Base-by-base conservation (phyloP, 108 stramenopile species). In the Cyclostephanos tholiformis region DNA sequence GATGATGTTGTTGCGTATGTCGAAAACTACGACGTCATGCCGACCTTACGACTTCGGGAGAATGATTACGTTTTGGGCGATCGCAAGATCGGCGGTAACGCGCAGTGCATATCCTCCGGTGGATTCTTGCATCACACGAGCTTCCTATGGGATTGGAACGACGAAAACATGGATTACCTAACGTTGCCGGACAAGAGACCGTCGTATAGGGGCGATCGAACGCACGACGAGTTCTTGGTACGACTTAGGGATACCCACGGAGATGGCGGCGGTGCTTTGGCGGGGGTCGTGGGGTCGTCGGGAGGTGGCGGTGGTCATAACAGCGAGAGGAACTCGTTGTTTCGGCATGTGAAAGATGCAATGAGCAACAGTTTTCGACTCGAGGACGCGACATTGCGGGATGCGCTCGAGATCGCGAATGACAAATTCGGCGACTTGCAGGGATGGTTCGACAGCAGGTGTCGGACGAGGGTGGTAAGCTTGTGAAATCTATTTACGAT, bases 41-140 rank as follows among this genome's bases (percentile, higher is more conserved):
- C 81, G 35, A 29, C 2, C 0, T 91, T 92, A 62, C 43, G 36
- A 13, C 74, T 97, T 19, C 82, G 75, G 20, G 97, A 96, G 80
- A 88, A 97, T 69, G 97, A 98, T 75, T 98, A 97, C 77, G 89
- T 95, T 20, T 57, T 97, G 10, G 57, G 84, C 11, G 81, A 89
- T 56, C 64, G 74, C 11, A 98, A 98, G 89, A 86, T 98, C 72
- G 98, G 90, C 23, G 98, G 98, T 10, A 98, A 98, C 82, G 97
- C 98, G 2, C 98, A 98, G 71, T 52, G 86, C 29, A 97, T 98
- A 60, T 80, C 84, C 17, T 89, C 81, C 64, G 82, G 65, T 14
- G 95, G 95, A 9, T 98, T 88, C 86, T 71, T 97, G 9, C 98
- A 98, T 69, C 98, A 98, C 71, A 98, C 98, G 7, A 89, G 88